phyloP scores from a whole-genome alignment of 129 eudicot genomes.

The Pulicaria dysenterica region DNA sequence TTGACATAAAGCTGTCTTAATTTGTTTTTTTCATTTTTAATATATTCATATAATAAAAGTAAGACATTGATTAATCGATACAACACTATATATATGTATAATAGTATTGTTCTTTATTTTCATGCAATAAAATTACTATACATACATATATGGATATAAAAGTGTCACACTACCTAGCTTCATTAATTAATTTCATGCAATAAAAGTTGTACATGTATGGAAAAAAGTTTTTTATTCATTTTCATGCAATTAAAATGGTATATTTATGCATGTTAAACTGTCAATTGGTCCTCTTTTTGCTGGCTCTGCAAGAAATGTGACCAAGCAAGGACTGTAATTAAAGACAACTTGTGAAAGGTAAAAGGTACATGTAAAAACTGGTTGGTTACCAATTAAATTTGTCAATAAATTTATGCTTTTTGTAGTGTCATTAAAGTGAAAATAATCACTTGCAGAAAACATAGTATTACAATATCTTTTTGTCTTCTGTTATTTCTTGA shows the following conservation, averaged over 20 bases:
- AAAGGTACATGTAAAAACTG: constrained; percentile 27
- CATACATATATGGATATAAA: too few species aligned
- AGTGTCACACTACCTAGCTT: too few species aligned
- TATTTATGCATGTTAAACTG: not conserved
- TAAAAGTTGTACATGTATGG: not conserved
- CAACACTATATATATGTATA: too few species aligned
- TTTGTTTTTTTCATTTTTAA: not conserved
- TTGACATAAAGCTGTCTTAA: not conserved
- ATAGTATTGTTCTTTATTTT: too few species aligned
- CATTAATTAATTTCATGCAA: constrained; percentile 6
- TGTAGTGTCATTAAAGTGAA: constrained; percentile 22
- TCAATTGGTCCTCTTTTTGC: constrained; percentile 26
- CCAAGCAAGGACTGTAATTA: constrained; percentile 29
- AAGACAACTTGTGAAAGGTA: constrained; percentile 18
- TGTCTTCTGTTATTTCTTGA: constrained; percentile 18
- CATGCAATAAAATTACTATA: too few species aligned
- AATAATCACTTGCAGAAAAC: constrained; percentile 28
- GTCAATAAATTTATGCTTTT: constrained; percentile 30
- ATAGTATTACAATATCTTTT: constrained; percentile 21
- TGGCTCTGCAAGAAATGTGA: constrained; percentile 32
- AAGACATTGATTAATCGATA: too few species aligned
- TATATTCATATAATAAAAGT: too few species aligned
- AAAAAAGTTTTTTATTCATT: not conserved
- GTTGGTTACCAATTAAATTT: constrained; percentile 18
- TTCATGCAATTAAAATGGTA: constrained; percentile 14